A percentile compares a stretch with the other conserved stretches of the same genome.
phyloP scores from a whole-genome alignment of 2,329 filamentous ascomycete genomes.

The Mycogone perniciosa region DNA sequence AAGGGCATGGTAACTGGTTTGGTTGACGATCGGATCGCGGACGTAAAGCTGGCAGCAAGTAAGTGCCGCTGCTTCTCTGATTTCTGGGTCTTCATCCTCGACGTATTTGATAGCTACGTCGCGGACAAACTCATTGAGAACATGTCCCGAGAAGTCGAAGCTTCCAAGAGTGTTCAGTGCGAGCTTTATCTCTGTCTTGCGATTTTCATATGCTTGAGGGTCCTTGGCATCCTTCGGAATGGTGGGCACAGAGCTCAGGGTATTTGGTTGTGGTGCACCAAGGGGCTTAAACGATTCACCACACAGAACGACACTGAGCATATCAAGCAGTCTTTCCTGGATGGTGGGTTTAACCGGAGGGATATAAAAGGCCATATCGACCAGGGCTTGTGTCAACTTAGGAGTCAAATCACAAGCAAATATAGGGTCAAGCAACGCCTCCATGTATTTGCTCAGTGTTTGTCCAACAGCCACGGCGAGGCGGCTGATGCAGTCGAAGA shows the following conservation, averaged over 20 bases:
- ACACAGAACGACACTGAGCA: conserved; percentile 89
- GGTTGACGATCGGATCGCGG: conserved; percentile 92
- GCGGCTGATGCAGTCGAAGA: conserved; percentile 97
- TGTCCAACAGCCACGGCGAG: conserved; percentile 92
- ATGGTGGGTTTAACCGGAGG: conserved; percentile 89
- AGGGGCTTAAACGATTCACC: conserved; percentile 88
- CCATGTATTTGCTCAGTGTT: conserved; percentile 97
- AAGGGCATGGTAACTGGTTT: conserved; percentile 93
- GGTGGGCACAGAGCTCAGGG: conserved; percentile 72
- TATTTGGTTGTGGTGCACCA: conserved; percentile 78
- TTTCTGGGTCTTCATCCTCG: conserved; percentile 89
- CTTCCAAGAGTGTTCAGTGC: conserved; percentile 94
- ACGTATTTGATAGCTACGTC: conserved; percentile 98
- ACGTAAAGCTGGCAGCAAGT: conserved; percentile 98
- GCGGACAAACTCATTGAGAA: conserved; percentile 95
- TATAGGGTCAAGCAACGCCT: conserved; percentile 88
- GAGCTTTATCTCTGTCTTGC: conserved; percentile 83
- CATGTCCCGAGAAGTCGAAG: conserved; percentile 89
- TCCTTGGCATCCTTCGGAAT: conserved; percentile 85
- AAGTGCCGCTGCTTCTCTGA: conserved; percentile 86
- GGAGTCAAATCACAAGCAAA: conserved; percentile 94
- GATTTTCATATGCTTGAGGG: conserved; percentile 69
- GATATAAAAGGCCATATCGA: conserved; percentile 99
- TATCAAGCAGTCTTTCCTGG: conserved; percentile 87
- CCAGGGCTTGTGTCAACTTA: conserved; percentile 87